phyloP scores from a whole-genome alignment of 805 yeast species.

The Lipomyces sp. region DNA sequence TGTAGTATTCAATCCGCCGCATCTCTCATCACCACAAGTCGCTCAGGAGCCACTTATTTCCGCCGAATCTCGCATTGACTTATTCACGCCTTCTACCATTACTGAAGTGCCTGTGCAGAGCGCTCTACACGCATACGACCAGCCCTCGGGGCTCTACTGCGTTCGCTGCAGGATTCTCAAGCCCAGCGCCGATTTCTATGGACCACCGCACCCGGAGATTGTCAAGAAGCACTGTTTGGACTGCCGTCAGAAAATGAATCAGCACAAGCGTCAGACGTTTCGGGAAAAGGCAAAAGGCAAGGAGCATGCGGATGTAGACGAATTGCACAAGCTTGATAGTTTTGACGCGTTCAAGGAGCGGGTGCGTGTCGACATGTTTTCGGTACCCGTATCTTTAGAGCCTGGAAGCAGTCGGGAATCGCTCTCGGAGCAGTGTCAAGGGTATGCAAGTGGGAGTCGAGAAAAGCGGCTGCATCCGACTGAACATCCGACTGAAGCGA shows the following conservation, averaged over 20 bases:
- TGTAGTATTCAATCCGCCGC: too few species aligned
- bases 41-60: too few species aligned
- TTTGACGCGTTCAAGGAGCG: slow-evolving; percentile 3
- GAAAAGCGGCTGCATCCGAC: background rate
- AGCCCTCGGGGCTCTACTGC: slow-evolving; percentile 1
- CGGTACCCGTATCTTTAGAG: slow-evolving; percentile 11
- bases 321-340: background rate
- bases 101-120: too few species aligned
- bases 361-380: slow-evolving; percentile 1
- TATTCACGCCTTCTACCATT: too few species aligned
- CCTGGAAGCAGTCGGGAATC: too few species aligned
- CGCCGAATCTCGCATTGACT: too few species aligned
- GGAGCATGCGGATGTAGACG: slow-evolving; percentile 1
- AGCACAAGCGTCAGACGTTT: background rate
- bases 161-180: background rate
- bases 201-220: slow-evolving; percentile 6
- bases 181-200: slow-evolving; percentile 6
- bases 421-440: too few species aligned
- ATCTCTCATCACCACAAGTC: too few species aligned
- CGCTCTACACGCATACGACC: too few species aligned
- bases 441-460: too few species aligned
- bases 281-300: background rate
- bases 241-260: slow-evolving; percentile 7
- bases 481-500: background rate
- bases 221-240: background rate